Evolutionary conservation across 305 asterid genomes (phyloP).

Genomic region (Stenogyne calaminthoides): DNA sequence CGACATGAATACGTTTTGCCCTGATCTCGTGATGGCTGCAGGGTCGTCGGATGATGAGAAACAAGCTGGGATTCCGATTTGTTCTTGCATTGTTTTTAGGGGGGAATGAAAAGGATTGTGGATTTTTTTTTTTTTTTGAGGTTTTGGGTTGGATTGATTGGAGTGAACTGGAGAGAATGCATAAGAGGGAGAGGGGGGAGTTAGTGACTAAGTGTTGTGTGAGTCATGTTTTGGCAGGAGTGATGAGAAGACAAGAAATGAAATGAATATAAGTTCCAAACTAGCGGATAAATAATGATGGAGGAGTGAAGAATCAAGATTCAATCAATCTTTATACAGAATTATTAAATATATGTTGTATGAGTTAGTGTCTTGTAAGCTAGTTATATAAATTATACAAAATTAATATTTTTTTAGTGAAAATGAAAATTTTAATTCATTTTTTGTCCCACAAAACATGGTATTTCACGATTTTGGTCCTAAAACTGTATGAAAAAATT

Average conservation of each 20-base stretch:
- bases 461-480: too few species aligned
- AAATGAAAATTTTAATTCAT: too few species aligned
- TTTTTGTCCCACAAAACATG: too few species aligned
- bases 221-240: too few species aligned
- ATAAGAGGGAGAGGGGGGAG: constrained; percentile 21
- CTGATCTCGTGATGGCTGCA: constrained; percentile 62
- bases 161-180: constrained; percentile 24
- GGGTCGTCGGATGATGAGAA: constrained; percentile 65
- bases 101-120: neutral
- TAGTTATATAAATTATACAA: too few species aligned
- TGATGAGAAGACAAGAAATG: constrained; percentile 33
- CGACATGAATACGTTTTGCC: constrained; percentile 83
- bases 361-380: too few species aligned
- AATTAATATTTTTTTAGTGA: too few species aligned
- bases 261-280: constrained; percentile 44
- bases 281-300: constrained; percentile 54
- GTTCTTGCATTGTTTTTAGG: constrained; percentile 60
- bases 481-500: too few species aligned
- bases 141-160: neutral
- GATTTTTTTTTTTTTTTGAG: neutral
- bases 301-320: constrained; percentile 48
- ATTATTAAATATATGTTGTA: neutral
- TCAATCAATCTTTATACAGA: constrained; percentile 28
- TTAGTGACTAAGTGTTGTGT: constrained; percentile 28
- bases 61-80: constrained; percentile 78